Evolutionary conservation across 192 early-diverging fungal species (phyloP).

Genomic region (Thamnidium elegans): DNA sequence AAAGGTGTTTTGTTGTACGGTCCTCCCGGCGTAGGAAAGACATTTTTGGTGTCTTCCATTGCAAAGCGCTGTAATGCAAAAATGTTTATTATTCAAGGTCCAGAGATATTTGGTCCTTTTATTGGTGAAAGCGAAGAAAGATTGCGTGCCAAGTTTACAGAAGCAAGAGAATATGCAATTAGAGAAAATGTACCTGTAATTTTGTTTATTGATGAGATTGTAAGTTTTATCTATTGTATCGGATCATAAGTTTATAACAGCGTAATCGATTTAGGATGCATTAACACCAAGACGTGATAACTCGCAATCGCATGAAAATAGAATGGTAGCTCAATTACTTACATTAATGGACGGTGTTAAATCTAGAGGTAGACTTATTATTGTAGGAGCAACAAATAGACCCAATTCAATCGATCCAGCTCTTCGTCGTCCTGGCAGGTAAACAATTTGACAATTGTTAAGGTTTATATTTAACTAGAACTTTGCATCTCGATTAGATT

Average conservation of each 20-base stretch:
- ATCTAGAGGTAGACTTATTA: slow-evolving; percentile 59
- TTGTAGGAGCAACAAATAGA: slow-evolving; percentile 87
- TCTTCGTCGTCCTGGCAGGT: slow-evolving; percentile 77
- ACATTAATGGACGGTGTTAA: slow-evolving; percentile 86
- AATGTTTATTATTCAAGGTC: slow-evolving; percentile 76
- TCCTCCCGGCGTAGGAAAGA: slow-evolving; percentile 95
- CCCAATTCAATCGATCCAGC: slow-evolving; percentile 86
- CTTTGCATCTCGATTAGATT: slow-evolving; percentile 50
- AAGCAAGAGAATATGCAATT: slow-evolving; percentile 45
- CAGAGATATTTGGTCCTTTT: slow-evolving; percentile 80
- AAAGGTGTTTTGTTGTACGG: slow-evolving; percentile 89
- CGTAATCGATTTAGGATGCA: slow-evolving; percentile 57
- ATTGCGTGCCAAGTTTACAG: slow-evolving; percentile 66
- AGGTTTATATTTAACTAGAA: no score
- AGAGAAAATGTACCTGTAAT: slow-evolving; percentile 55
- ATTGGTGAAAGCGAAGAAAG: slow-evolving; percentile 86
- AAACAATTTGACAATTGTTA: slow-evolving; percentile 5
- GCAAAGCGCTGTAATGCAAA: slow-evolving; percentile 62
- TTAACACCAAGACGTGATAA: slow-evolving; percentile 64
- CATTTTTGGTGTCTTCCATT: slow-evolving; percentile 72
- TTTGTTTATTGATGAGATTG: slow-evolving; percentile 97
- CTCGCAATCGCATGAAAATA: slow-evolving; percentile 61
- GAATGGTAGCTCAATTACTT: slow-evolving; percentile 86
- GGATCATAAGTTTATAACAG: not conserved
- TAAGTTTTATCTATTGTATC: slow-evolving; percentile 31